These are phyloP conservation scores for Ascochyta clinopodiicola DNA, from an alignment of 2,329 filamentous ascomycete genomes.

Conservation along the genomic window DNA sequence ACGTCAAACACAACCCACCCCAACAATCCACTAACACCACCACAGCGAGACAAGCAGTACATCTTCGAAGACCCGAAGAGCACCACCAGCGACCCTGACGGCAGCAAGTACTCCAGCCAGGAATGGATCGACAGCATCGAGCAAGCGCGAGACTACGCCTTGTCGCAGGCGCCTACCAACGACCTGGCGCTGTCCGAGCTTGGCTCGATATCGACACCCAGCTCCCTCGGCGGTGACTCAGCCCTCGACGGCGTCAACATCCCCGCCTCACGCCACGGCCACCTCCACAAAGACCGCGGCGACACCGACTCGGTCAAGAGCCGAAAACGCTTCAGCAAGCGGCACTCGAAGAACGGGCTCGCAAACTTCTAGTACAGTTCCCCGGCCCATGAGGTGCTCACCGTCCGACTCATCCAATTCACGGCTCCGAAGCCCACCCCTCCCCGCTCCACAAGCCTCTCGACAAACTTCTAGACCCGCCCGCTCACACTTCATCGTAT, in stretches of 20 bases:
- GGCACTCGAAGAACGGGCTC: slow-evolving; percentile 93
- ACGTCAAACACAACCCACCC: slow-evolving; percentile 59
- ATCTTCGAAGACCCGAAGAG: slow-evolving; percentile 93
- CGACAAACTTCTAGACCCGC: slow-evolving; percentile 8
- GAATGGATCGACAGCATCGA: slow-evolving; percentile 94
- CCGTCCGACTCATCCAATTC: background rate
- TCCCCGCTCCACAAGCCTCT: background rate
- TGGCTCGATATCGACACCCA: slow-evolving; percentile 73
- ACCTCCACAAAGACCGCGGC: slow-evolving; percentile 55
- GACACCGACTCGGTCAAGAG: slow-evolving; percentile 64
- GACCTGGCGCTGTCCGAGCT: slow-evolving; percentile 55
- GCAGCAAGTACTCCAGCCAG: slow-evolving; percentile 73
- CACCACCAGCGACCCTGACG: slow-evolving; percentile 67
- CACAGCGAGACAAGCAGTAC: slow-evolving; percentile 83
- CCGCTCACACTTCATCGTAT: slow-evolving; percentile 1
- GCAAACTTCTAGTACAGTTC: slow-evolving; percentile 72
- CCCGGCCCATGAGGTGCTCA: background rate
- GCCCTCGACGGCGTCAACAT: slow-evolving; percentile 54
- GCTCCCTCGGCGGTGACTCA: slow-evolving; percentile 68
- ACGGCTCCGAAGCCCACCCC: background rate
- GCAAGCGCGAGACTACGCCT: slow-evolving; percentile 81
- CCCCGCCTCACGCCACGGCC: slow-evolving; percentile 60
- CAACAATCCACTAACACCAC: slow-evolving; percentile 3
- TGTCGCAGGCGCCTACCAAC: slow-evolving; percentile 72
- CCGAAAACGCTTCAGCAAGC: slow-evolving; percentile 79